These are phyloP conservation scores for Cylindrotheca closterium DNA, from an alignment of 108 stramenopile species.

Conservation along the genomic window DNA sequence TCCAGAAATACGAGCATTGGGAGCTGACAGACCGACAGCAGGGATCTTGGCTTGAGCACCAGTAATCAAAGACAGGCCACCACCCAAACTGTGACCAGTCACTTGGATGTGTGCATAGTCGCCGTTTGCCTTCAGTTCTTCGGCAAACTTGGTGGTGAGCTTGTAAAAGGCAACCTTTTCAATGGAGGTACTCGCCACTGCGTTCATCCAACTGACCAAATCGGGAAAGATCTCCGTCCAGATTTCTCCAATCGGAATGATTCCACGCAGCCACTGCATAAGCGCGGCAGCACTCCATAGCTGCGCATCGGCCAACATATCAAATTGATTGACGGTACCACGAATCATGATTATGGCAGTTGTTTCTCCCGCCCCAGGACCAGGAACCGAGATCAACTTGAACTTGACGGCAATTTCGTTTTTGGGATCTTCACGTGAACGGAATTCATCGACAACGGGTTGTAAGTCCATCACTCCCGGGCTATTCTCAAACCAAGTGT, in stretches of 20 bases:
- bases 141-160: slow-evolving; percentile 8
- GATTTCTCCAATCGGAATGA: slow-evolving; percentile 52
- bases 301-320: slow-evolving; percentile 55
- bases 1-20: slow-evolving; percentile 51
- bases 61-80: slow-evolving; percentile 70
- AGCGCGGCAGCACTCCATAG: slow-evolving; percentile 51
- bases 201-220: slow-evolving; percentile 16
- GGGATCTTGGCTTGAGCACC: slow-evolving; percentile 62
- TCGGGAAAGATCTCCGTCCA: slow-evolving; percentile 48
- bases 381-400: slow-evolving; percentile 44
- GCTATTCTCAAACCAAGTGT: slow-evolving; percentile 53
- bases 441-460: slow-evolving; percentile 41
- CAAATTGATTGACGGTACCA: slow-evolving; percentile 46
- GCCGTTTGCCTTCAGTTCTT: slow-evolving; percentile 10
- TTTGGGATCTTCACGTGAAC: slow-evolving; percentile 1
- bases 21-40: slow-evolving; percentile 69
- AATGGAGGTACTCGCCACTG: slow-evolving; percentile 18
- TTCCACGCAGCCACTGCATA: slow-evolving; percentile 32
- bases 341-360: slow-evolving; percentile 47
- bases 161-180: slow-evolving; percentile 35
- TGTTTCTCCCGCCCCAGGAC: slow-evolving; percentile 7
- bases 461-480: slow-evolving; percentile 35
- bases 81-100: slow-evolving; percentile 38
- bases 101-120: slow-evolving; percentile 13
- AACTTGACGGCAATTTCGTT: slow-evolving; percentile 31